Base-by-base conservation (phyloP, 2,329 filamentous ascomycete genomes). In the Colletotrichum sp. region DNA sequence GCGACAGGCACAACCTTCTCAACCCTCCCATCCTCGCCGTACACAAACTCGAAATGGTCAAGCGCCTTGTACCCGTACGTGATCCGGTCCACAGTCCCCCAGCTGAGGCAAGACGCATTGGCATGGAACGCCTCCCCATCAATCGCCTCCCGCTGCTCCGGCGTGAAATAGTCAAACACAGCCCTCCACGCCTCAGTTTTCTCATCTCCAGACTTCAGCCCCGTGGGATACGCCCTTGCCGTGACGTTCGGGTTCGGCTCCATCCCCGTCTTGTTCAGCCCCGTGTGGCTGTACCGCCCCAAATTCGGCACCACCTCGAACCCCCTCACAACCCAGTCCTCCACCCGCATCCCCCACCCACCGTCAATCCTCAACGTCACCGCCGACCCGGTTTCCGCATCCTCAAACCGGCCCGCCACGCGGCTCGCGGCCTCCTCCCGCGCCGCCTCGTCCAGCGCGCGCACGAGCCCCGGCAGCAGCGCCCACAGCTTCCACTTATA, bases 361-460 rank as follows among this genome's bases (percentile, higher is more conserved):
- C 80, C 80, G 61, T 88, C 86, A 5, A 85, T 71, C 1, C 79
- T 72, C 18, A 89, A 80, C 0, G 82, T 82, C 16, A 89, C 78
- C 16, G 80, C 85, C 0, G 87, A 87, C 79, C 87, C 86, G 21
- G 81, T 85, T 1, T 75, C 75, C 9, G 78, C 77, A 48, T 88
- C 84, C 2, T 71, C 69, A 74, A 87, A 89, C 0, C 80, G 84
- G 30, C 87, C 87, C 0, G 78, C 83, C 72, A 84, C 84, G 0
- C 72, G 77, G 5, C 74, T 30, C 26, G 26, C 26, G 2, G 26
- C 26, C 26, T 28, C 26, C 7, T 82, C 80, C 18, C 84, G 84
- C 36, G 74, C 39, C 0, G 84, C 83, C 60, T 88, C 82, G 52
- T 89, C 87, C 9, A 89, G 73, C 1, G 84, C 86, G 0, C 86